These are phyloP conservation scores for Castanea crenata DNA, from an alignment of 306 rosid genomes.

Conservation along the genomic window DNA sequence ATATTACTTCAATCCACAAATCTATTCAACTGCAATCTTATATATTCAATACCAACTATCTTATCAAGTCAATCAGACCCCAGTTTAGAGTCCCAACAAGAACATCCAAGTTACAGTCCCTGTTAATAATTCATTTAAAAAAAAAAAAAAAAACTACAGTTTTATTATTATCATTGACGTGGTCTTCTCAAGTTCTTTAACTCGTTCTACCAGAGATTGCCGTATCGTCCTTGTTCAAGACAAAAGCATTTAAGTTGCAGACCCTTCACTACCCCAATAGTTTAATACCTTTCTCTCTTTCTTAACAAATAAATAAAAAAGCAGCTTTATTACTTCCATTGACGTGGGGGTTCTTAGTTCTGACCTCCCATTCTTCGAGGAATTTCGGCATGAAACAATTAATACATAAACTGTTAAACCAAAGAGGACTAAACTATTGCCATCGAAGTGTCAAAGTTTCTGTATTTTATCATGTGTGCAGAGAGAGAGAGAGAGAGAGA, in stretches of 20 bases:
- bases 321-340: background rate
- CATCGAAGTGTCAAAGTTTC: background rate
- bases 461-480: background rate
- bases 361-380: background rate
- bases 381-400: background rate
- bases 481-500: conserved; percentile 23
- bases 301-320: background rate
- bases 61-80: background rate
- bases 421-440: background rate
- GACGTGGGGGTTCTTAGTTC: background rate
- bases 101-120: background rate
- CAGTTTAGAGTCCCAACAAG: background rate
- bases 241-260: background rate
- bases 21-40: too few species aligned
- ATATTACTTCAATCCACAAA: background rate
- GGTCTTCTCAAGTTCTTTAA: too few species aligned
- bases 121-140: too few species aligned
- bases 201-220: too few species aligned
- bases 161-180: too few species aligned
- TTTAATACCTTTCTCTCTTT: background rate
- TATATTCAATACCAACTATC: background rate
- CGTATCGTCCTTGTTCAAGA: too few species aligned
- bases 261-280: background rate
- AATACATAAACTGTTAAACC: background rate
- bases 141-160: too few species aligned